These are phyloP conservation scores for Yamadazyma phyllophila DNA, from an alignment of 805 yeast genomes.

Conservation along the genomic window DNA sequence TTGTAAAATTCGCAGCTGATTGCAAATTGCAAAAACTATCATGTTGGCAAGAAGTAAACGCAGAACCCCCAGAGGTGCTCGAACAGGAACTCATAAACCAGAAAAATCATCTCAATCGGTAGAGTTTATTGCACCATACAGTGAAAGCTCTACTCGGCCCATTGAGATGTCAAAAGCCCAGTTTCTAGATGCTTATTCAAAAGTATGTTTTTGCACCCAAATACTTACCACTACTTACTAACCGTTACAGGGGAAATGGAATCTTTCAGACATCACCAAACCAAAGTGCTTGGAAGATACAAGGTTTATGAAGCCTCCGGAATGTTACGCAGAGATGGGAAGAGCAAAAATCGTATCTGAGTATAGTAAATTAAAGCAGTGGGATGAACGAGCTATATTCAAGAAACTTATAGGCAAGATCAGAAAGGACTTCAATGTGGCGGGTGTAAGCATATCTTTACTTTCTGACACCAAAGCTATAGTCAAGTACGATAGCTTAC, in stretches of 20 bases:
- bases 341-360: conserved; percentile 45
- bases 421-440: conserved; percentile 41
- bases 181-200: conserved; percentile 53
- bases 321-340: conserved; percentile 46
- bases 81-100: not conserved
- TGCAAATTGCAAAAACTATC: not conserved
- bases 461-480: conserved; percentile 47
- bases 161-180: conserved; percentile 44
- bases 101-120: not conserved
- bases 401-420: conserved; percentile 36
- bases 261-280: conserved; percentile 50
- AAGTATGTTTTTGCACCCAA: conserved; percentile 20
- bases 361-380: conserved; percentile 42
- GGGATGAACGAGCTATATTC: conserved; percentile 45
- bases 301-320: conserved; percentile 61
- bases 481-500: conserved; percentile 48
- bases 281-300: conserved; percentile 50
- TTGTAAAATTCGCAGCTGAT: not conserved
- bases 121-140: conserved; percentile 19
- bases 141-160: conserved; percentile 18
- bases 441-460: conserved; percentile 61
- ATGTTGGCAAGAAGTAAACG: conserved; percentile 8
- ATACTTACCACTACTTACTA: conserved; percentile 14
- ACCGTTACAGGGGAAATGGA: conserved; percentile 47
- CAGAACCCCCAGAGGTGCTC: not conserved